phyloP scores from a whole-genome alignment of 2,329 filamentous ascomycete genomes.

The Rhinocladiella mackenziei region DNA sequence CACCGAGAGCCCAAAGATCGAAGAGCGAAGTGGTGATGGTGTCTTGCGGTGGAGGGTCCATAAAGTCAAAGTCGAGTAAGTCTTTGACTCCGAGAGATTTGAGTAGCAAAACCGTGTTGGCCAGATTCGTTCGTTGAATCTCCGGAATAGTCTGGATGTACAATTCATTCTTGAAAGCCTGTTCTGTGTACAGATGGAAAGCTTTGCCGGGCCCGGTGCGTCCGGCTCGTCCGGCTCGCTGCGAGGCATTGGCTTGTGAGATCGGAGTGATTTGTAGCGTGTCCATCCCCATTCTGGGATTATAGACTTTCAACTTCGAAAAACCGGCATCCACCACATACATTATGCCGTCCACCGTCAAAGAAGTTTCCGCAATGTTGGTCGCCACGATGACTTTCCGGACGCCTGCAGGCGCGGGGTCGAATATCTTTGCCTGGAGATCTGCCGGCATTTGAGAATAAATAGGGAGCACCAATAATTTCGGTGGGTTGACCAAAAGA shows the following conservation, averaged over 20 bases:
- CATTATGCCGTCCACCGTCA: slow-evolving; percentile 98
- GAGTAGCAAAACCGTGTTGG: slow-evolving; percentile 74
- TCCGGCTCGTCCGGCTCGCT: slow-evolving; percentile 88
- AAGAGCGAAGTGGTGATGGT: slow-evolving; percentile 97
- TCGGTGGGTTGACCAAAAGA: slow-evolving; percentile 87
- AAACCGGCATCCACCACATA: slow-evolving; percentile 96
- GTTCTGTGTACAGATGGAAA: slow-evolving; percentile 89
- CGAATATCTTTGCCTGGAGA: slow-evolving; percentile 95
- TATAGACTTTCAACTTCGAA: slow-evolving; percentile 97
- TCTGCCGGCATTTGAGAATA: slow-evolving; percentile 99
- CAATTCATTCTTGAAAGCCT: slow-evolving; percentile 91
- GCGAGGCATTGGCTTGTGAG: slow-evolving; percentile 90
- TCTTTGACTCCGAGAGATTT: slow-evolving; percentile 92
- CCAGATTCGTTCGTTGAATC: slow-evolving; percentile 92
- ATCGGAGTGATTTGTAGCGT: slow-evolving; percentile 96
- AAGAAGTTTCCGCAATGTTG: slow-evolving; percentile 95
- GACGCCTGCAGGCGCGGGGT: slow-evolving; percentile 81
- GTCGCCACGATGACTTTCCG: slow-evolving; percentile 97
- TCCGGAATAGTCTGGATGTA: slow-evolving; percentile 97
- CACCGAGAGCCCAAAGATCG: slow-evolving; percentile 93
- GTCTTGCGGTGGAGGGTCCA: slow-evolving; percentile 97
- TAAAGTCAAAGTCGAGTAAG: slow-evolving; percentile 89
- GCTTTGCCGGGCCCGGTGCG: slow-evolving; percentile 93
- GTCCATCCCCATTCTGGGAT: slow-evolving; percentile 98
- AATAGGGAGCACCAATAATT: slow-evolving; percentile 90